Base-by-base conservation (phyloP, 306 rosid genomes). In the Vigna nakashimae region DNA sequence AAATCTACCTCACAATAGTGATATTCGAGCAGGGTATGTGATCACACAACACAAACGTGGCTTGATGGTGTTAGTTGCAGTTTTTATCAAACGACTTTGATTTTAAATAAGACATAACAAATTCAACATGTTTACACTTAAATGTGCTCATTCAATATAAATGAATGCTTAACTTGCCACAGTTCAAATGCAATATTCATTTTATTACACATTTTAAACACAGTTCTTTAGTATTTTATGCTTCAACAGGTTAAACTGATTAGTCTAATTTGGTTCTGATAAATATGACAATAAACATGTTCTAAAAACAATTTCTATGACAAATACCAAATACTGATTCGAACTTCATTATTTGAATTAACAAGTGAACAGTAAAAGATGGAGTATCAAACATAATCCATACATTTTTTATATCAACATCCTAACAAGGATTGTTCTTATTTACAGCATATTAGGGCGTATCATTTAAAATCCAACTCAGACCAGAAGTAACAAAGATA, bases 401-500 rank as follows among this genome's bases (percentile, higher is more conserved):
- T 65, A 34, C 11, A 7, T 48, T 36, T 17, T 49, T 48, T 8
- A 50, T 46, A 70, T 75, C 62, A 73, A 34, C 74, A 69, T 74
- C 69, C 82, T 43, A 38, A 75, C 36, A 16, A 9, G 76, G 56
- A 56, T 38, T 69, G 28, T 52, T 79, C 74, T 75, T 86, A 72
- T 79, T 75, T 82, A 71, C 85, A 68, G 36, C 65, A 82, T n/a
- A 53, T 34, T 14, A 57, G 50, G 4, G 58, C 63, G 9, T 51
- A 67, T 77, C 7, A 71, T 76, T 82, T 72, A 75, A 83, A 83
- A 69, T n/a, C 28, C 84, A 79, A 76, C 73, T 90, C 81, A 95
- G 76, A 95, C 76, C 69, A 95, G 75, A 53, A 91, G 90, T 77
- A 90, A 76, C 83, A 86, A 15, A 66, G 98, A 88, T 60, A 67